These are phyloP conservation scores for Aphanomyces stellatus DNA, from an alignment of 352 stramenopile species.

Conservation along the genomic window DNA sequence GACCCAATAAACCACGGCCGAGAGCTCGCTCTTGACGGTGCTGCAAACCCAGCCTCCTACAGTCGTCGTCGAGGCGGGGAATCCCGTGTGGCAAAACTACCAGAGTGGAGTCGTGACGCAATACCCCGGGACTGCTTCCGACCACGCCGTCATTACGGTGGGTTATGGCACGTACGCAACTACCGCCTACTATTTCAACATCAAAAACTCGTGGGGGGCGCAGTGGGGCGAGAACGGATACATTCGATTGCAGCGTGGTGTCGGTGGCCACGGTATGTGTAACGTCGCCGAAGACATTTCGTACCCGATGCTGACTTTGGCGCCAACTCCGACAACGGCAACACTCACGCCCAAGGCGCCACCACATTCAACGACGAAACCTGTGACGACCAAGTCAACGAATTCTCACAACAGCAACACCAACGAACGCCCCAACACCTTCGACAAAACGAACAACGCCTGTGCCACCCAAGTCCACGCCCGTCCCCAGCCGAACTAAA, in stretches of 20 bases:
- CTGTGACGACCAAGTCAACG: no score
- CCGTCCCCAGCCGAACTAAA: no score
- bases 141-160: constrained; percentile 37
- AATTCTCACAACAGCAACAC: no score
- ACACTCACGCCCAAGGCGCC: no score
- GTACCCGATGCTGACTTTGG: constrained; percentile 5
- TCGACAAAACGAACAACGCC: no score
- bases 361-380: no score
- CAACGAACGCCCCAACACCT: no score
- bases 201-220: constrained; percentile 70
- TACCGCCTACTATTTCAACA: constrained; percentile 33
- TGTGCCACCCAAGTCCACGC: no score
- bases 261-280: neutral
- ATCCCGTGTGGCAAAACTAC: constrained; percentile 55
- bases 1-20: constrained; percentile 26
- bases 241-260: constrained; percentile 3
- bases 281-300: neutral
- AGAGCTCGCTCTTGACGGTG: constrained; percentile 33
- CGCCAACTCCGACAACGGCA: no score
- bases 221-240: constrained; percentile 59
- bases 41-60: constrained; percentile 40
- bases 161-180: constrained; percentile 34
- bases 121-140: constrained; percentile 34
- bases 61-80: constrained; percentile 54
- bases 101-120: constrained; percentile 41